Conservation (phyloP, 805 yeast genomes). For the Candida verbasci region DNA sequence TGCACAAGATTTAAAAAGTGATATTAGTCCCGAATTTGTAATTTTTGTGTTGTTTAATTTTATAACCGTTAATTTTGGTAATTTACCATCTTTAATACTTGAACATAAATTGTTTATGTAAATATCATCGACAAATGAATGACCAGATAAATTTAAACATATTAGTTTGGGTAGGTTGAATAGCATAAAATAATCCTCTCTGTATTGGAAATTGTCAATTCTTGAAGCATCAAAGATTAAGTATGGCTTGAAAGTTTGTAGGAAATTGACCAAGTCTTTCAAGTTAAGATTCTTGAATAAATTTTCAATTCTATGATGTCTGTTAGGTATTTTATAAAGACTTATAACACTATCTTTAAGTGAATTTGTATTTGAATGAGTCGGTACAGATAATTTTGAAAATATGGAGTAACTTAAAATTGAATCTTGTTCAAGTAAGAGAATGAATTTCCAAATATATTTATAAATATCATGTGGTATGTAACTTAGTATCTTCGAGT, state of each 20-base stretch:
- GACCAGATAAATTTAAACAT: slow-evolving; percentile 29
- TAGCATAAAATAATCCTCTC: slow-evolving; percentile 21
- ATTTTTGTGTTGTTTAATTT: slow-evolving; percentile 18
- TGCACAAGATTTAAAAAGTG: slow-evolving; percentile 7
- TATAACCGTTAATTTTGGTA: slow-evolving; percentile 19
- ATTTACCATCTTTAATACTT: slow-evolving; percentile 12
- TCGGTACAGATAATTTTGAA: slow-evolving; percentile 11
- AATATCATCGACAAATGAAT: slow-evolving; percentile 24
- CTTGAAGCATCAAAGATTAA: slow-evolving; percentile 26
- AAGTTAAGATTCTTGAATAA: slow-evolving; percentile 26
- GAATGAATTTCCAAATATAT: slow-evolving; percentile 28
- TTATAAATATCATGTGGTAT: slow-evolving; percentile 24
- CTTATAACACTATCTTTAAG: slow-evolving; percentile 18
- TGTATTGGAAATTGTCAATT: slow-evolving; percentile 4
- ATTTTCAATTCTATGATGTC: slow-evolving; percentile 32
- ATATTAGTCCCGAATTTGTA: slow-evolving; percentile 11
- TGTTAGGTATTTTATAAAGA: slow-evolving; percentile 10
- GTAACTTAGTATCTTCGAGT: slow-evolving; percentile 14
- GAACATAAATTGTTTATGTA: slow-evolving; percentile 21
- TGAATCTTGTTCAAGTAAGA: slow-evolving; percentile 24
- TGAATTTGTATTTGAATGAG: slow-evolving; percentile 17
- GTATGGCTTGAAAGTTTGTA: slow-evolving; percentile 16
- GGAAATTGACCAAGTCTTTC: slow-evolving; percentile 15
- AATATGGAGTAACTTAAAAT: slow-evolving; percentile 25
- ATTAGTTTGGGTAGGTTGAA: slow-evolving; percentile 23